These are phyloP conservation scores for Phytophthora fragariaefolia DNA, from an alignment of 352 stramenopile genomes.

Conservation along the genomic window DNA sequence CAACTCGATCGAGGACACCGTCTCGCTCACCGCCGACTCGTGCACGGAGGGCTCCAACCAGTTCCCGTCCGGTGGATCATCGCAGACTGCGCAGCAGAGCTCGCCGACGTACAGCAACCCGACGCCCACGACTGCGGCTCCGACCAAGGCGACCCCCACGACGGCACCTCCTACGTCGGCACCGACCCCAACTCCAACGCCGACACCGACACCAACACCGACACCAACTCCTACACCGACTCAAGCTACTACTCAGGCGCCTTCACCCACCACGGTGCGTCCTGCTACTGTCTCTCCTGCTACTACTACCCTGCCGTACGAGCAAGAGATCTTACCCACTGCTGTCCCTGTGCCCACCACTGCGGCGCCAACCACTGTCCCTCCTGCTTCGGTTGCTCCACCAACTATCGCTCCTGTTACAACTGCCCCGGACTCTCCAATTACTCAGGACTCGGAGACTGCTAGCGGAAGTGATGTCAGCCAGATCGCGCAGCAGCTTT, in stretches of 20 bases:
- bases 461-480: slow-evolving; percentile 16
- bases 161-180: slow-evolving; percentile 21
- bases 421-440: slow-evolving; percentile 17
- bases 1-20: slow-evolving; percentile 63
- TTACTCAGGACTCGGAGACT: slow-evolving; percentile 21
- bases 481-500: slow-evolving; percentile 10
- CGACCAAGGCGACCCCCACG: slow-evolving; percentile 13
- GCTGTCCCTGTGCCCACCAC: slow-evolving; percentile 31
- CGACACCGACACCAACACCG: slow-evolving; percentile 14
- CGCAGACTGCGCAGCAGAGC: slow-evolving; percentile 17
- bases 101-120: slow-evolving; percentile 15
- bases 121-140: slow-evolving; percentile 4
- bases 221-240: slow-evolving; percentile 31
- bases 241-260: slow-evolving; percentile 31
- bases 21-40: slow-evolving; percentile 54
- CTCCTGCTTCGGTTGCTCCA: slow-evolving; percentile 20
- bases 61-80: slow-evolving; percentile 39
- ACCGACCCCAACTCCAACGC: slow-evolving; percentile 14
- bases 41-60: slow-evolving; percentile 59
- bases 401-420: slow-evolving; percentile 24
- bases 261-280: slow-evolving; percentile 38
- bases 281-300: slow-evolving; percentile 27
- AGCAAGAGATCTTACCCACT: slow-evolving; percentile 38
- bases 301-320: slow-evolving; percentile 18
- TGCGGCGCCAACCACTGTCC: slow-evolving; percentile 15